Base-by-base conservation (phyloP, 2,329 filamentous ascomycete species). In the Didymella pomorum region DNA sequence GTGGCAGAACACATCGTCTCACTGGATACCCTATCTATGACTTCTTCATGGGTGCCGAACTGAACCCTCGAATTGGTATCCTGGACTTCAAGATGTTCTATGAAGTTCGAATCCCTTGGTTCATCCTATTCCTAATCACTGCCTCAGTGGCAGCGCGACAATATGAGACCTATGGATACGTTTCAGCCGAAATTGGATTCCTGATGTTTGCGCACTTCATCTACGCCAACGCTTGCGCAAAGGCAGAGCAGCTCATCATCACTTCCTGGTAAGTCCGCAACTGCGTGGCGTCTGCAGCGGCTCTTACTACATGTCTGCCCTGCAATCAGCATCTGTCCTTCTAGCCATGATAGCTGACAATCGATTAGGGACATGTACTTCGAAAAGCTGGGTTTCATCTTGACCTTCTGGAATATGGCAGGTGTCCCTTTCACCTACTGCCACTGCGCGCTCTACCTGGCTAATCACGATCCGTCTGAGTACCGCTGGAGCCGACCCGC, bases 311-410 rank as follows among this genome's bases (percentile, higher is more conserved):
- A 31, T 5, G 16, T 31, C 29, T 31, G 29, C 14, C 11, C 11
- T 14, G 29, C 29, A 14, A 14, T 31, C 29, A 31, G 29, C 29
- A 6, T 31, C 11, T 31, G 6, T 11, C 8, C 31, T n/a, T 2
- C 9, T n/a, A 6, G 31, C 11, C 31, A 35, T n/a, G 14, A n/a
- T 6, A n/a, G 9, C 16, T 35, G 16, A 35, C 31, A n/a, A 14
- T 35, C 7, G 31, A 35, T 6, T 12, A 87, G 85, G 89, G 92
- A 96, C 71, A 96, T 97, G 89, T 96, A 95, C 82, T 93, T 92
- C 70, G 92, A 96, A 83, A 96, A 96, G 81, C 93, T 91, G 87
- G 92, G 92, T 45, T 96, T 96, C 82, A 96, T 96, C 92, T 86
- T 96, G 65, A 95, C 94, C 77, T 96, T 96, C 86, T 96, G 92